These are phyloP conservation scores for Wickerhamiella dianesei DNA, from an alignment of 805 yeast genomes.

Conservation along the genomic window DNA sequence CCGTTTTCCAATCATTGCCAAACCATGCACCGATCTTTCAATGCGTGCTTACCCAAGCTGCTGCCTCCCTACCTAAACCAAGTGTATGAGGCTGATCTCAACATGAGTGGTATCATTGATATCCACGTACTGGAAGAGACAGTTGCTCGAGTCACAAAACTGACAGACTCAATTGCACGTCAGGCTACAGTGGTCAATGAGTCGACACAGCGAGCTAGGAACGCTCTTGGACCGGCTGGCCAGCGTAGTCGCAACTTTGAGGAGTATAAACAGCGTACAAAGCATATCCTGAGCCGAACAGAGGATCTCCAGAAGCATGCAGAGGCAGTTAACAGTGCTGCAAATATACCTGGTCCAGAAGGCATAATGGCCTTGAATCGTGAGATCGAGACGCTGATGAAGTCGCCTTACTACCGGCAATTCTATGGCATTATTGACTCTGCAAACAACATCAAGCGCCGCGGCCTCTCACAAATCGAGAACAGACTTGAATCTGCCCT, in stretches of 20 bases:
- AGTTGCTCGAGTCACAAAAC: conserved; percentile 40
- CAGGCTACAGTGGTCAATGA: conserved; percentile 42
- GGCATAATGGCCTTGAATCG: neutral
- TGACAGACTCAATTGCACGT: conserved; percentile 41
- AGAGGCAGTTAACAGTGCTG: neutral
- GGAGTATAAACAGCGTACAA: conserved; percentile 15
- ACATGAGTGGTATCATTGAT: conserved; percentile 28
- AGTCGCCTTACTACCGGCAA: neutral
- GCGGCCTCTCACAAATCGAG: conserved; percentile 43
- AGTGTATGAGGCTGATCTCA: no score
- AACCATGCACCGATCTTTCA: neutral
- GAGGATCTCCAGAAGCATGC: conserved; percentile 30
- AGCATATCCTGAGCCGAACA: conserved; percentile 19
- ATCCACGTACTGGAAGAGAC: conserved; percentile 70
- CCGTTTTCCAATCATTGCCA: neutral
- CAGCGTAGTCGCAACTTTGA: conserved; percentile 41
- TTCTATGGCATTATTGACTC: conserved; percentile 58
- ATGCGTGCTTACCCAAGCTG: no score
- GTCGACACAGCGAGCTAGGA: conserved; percentile 43
- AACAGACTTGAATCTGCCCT: conserved; percentile 30
- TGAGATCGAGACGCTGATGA: neutral
- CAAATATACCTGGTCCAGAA: neutral
- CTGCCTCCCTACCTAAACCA: neutral
- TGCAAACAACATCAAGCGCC: conserved; percentile 40
- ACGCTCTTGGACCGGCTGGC: conserved; percentile 58